Conservation (phyloP, 2,329 filamentous ascomycete genomes). For the Biscogniauxia marginata region DNA sequence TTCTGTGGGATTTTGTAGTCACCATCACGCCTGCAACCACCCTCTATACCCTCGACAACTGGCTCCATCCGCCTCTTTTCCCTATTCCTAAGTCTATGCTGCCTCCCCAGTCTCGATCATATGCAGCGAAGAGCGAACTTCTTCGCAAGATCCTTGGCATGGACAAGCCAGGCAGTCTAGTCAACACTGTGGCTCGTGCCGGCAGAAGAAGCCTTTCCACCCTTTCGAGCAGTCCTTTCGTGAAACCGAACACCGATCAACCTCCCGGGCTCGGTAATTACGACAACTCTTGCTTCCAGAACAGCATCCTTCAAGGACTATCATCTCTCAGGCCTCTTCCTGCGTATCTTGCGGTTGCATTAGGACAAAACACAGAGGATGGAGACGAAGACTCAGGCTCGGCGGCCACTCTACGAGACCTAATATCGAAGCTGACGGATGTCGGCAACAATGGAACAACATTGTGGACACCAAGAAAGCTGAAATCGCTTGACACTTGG, state of each 20-base stretch:
- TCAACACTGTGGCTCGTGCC: conserved; percentile 57
- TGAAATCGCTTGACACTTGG: conserved; percentile 93
- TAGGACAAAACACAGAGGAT: conserved; percentile 28
- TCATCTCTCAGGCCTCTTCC: conserved; percentile 71
- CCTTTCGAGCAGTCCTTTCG: conserved; percentile 45
- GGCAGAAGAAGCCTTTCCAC: conserved; percentile 55
- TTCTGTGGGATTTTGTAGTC: conserved; percentile 62
- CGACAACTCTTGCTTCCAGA: conserved; percentile 97
- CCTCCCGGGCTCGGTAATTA: conserved; percentile 79
- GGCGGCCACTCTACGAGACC: conserved; percentile 55
- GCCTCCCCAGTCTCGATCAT: conserved; percentile 39
- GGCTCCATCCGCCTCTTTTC: conserved; percentile 48
- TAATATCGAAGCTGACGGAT: conserved; percentile 70
- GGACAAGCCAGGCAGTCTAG: conserved; percentile 50
- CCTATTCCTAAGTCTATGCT: conserved; percentile 36
- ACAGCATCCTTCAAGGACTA: conserved; percentile 86
- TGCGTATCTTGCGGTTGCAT: conserved; percentile 57
- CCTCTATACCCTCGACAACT: conserved; percentile 56
- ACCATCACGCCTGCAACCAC: conserved; percentile 54
- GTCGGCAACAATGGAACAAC: conserved; percentile 69
- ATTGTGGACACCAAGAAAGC: conserved; percentile 75
- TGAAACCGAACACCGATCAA: conserved; percentile 41
- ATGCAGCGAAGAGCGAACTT: conserved; percentile 62
- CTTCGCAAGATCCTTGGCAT: conserved; percentile 63
- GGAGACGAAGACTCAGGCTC: conserved; percentile 35